A percentile compares a stretch with the other conserved stretches of the same genome.
Conservation (phyloP, 2,329 filamentous ascomycete genomes). For the Colletotrichum lini region DNA sequence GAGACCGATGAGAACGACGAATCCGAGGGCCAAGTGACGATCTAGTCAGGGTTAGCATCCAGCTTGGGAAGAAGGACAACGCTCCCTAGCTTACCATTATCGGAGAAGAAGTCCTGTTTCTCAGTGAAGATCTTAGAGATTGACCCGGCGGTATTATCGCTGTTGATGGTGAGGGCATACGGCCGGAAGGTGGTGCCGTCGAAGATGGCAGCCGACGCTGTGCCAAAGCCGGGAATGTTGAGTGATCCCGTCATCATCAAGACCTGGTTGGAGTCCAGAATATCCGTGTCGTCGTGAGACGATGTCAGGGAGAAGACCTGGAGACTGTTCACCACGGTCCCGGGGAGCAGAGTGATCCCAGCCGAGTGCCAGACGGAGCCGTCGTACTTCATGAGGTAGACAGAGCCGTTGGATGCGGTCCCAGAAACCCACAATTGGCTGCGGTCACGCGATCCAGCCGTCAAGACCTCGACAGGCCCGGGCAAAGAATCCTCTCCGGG, state of each 20-base stretch:
- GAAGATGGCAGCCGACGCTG: conserved; percentile 88
- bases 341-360: conserved; percentile 72
- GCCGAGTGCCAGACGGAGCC: conserved; percentile 78
- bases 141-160: conserved; percentile 76
- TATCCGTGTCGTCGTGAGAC: conserved; percentile 73
- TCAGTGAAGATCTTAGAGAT: conserved; percentile 88
- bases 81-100: conserved; percentile 66
- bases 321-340: conserved; percentile 81
- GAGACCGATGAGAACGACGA: conserved; percentile 85
- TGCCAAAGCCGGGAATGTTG: conserved; percentile 81
- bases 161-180: conserved; percentile 82
- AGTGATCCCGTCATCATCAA: conserved; percentile 91
- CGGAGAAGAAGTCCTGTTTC: conserved; percentile 81
- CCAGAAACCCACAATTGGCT: conserved; percentile 88
- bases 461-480: conserved; percentile 83
- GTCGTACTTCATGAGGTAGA: conserved; percentile 88
- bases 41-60: conserved; percentile 52
- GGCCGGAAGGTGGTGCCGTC: conserved; percentile 85
- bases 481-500: conserved; percentile 77
- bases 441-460: conserved; percentile 79
- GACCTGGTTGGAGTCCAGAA: conserved; percentile 77
- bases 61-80: conserved; percentile 29
- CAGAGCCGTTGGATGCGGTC: conserved; percentile 70
- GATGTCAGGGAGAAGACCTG: conserved; percentile 83
- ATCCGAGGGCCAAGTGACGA: conserved; percentile 77